These are phyloP conservation scores for Spirogloea muscicola DNA, from an alignment of 139 green algal genomes.

Conservation along the genomic window DNA sequence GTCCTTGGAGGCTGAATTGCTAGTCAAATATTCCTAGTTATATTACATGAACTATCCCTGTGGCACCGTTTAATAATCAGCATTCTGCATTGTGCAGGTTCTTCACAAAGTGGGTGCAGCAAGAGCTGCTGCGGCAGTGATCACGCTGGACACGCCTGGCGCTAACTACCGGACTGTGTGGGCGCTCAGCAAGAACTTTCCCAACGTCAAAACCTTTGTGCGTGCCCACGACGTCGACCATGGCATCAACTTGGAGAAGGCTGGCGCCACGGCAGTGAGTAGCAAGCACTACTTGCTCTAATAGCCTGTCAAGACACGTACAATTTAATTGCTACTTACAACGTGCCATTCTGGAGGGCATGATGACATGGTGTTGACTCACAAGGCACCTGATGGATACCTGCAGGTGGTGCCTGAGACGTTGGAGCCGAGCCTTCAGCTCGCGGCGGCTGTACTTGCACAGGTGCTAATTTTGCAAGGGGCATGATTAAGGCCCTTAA, in stretches of 20 bases:
- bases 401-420: slow-evolving; percentile 86
- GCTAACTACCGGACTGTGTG: slow-evolving; percentile 74
- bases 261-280: slow-evolving; percentile 76
- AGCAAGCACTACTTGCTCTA: background rate
- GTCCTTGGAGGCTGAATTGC: no score
- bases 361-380: background rate
- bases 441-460: slow-evolving; percentile 83
- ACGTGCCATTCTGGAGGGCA: background rate
- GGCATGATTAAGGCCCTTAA: no score
- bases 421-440: slow-evolving; percentile 91
- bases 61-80: no score
- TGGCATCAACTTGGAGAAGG: slow-evolving; percentile 92
- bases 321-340: background rate
- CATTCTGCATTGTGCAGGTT: no score
- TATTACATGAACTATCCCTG: no score
- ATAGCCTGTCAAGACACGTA: background rate
- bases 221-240: slow-evolving; percentile 91
- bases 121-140: slow-evolving; percentile 81
- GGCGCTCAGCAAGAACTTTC: slow-evolving; percentile 70
- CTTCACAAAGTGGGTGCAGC: slow-evolving; percentile 73
- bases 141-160: slow-evolving; percentile 80
- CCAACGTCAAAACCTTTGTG: slow-evolving; percentile 86
- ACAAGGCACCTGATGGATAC: background rate
- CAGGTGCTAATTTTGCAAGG: slow-evolving; percentile 61
- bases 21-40: no score